Base-by-base conservation (phyloP, 495 filamentous ascomycete genomes). In the Penicillium nucicola region DNA sequence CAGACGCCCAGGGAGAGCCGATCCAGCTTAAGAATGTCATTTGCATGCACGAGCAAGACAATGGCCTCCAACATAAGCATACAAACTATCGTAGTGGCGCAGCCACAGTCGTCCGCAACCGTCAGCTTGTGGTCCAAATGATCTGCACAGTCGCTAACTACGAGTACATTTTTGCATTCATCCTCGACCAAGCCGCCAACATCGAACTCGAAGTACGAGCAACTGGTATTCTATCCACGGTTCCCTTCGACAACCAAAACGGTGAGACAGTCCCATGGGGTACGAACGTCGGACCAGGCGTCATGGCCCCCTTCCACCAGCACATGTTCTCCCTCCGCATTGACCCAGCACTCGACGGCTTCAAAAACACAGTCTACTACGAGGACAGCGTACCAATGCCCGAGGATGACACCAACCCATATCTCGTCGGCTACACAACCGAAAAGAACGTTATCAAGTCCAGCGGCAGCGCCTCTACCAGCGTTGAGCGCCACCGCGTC, bases 321-420 rank as follows among this genome's bases (percentile, higher is more conserved):
- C 92, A 97, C 70, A 84, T 96, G 64, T 95, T 97, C 72, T 89
- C 86, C 4, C 82, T 96, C 5, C 88, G 92, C 9, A 78, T 97
- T 15, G 91, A 97, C 61, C 91, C 92, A 1, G 80, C 82, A 18
- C 65, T 96, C 37, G 90, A 89, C 49, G 92, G 90, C 2, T 79
- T 80, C 55, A 67, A 77, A 33, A 92, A 92, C 60, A 78, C 84
- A 1, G 64, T 90, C 5, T 81, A 83, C 23, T 85, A 83, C 61
- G 85, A 89, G 38, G 88, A 92, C 60, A 80, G 84, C 6, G 78
- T 88, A 36, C 71, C 88, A 0, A 83, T 91, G 74, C 84, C 88
- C 7, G 80, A 86, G 32, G 82, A 82, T n/a, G 64, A 66, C 1
- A 74, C 75, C 6, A 96, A 96, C 70, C 89, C 89, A 0, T 83